Evolutionary conservation across 2,329 filamentous ascomycete genomes (phyloP).

Genomic region (Neophaeococcomyces mojaviensis): DNA sequence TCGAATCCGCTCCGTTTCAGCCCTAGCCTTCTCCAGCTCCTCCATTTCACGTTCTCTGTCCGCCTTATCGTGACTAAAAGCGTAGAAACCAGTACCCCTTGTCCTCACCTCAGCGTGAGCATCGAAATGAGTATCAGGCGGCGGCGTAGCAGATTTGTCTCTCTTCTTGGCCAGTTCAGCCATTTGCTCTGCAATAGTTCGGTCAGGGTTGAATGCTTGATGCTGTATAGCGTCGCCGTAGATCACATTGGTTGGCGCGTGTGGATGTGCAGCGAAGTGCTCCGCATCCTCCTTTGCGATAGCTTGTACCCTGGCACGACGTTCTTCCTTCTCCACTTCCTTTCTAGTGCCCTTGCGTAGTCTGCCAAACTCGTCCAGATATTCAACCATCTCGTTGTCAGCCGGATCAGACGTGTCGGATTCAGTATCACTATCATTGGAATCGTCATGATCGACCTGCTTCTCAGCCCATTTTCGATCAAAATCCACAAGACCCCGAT

Average conservation of each 20-base stretch:
- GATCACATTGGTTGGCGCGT: constrained; percentile 63
- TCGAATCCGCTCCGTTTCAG: constrained; percentile 60
- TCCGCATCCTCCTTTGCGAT: constrained; percentile 56
- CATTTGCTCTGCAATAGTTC: constrained; percentile 60
- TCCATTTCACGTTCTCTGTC: constrained; percentile 66
- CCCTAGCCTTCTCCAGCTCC: constrained; percentile 58
- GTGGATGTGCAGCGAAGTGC: constrained; percentile 54
- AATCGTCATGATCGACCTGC: constrained; percentile 38
- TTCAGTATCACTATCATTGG: constrained; percentile 26
- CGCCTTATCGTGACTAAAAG: constrained; percentile 71
- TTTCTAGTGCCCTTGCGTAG: constrained; percentile 63
- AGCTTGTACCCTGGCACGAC: constrained; percentile 46
- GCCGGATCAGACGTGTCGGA: constrained; percentile 34
- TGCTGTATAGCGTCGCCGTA: constrained; percentile 79
- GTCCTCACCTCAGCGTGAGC: constrained; percentile 73
- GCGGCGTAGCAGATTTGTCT: constrained; percentile 73
- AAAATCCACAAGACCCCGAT: constrained; percentile 70
- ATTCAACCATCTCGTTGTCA: constrained; percentile 66
- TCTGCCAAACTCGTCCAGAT: constrained; percentile 88
- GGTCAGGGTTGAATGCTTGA: constrained; percentile 72
- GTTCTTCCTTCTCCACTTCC: constrained; percentile 58
- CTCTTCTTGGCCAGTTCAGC: constrained; percentile 67
- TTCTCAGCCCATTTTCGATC: constrained; percentile 88
- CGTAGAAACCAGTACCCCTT: constrained; percentile 86
- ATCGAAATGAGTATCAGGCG: constrained; percentile 76